Percentiles rank a stretch among this genome's conserved stretches.
These are phyloP conservation scores for Eudorina sp. DNA, from an alignment of 139 green algal species.

Conservation along the genomic window DNA sequence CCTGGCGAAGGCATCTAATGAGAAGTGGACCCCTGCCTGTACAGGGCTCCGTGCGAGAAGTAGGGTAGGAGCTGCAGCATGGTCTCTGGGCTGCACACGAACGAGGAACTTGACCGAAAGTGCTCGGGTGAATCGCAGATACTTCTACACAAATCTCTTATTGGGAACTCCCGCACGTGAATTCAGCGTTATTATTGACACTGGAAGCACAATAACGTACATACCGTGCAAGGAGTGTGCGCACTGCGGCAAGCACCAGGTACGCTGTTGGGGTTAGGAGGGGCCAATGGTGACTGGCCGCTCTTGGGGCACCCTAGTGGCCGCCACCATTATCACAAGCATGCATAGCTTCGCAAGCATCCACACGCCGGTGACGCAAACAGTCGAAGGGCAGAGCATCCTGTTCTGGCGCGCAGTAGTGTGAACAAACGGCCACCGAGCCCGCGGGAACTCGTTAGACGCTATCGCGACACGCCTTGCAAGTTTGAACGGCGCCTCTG, in stretches of 20 bases:
- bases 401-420: too few relatives aligned
- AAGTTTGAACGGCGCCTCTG: too few relatives aligned
- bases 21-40: conserved; percentile 71
- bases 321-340: too few relatives aligned
- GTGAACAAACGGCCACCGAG: too few relatives aligned
- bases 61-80: conserved; percentile 67
- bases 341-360: too few relatives aligned
- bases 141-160: conserved; percentile 89
- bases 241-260: conserved; percentile 76
- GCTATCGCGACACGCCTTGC: too few relatives aligned
- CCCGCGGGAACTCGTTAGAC: too few relatives aligned
- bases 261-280: too few relatives aligned
- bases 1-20: conserved; percentile 54
- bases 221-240: conserved; percentile 85
- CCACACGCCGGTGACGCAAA: too few relatives aligned
- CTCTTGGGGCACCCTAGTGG: too few relatives aligned
- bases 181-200: conserved; percentile 97
- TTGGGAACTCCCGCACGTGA: conserved; percentile 85
- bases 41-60: conserved; percentile 79
- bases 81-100: not conserved
- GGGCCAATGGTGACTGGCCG: too few relatives aligned
- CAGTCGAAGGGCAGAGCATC: too few relatives aligned
- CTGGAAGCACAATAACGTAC: conserved; percentile 95
- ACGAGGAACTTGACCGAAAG: not conserved
- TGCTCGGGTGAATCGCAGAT: conserved; percentile 65